These are phyloP conservation scores for Fomitiporia mediterranea DNA, from an alignment of 1,284 basidiomycete species.

Conservation along the genomic window DNA sequence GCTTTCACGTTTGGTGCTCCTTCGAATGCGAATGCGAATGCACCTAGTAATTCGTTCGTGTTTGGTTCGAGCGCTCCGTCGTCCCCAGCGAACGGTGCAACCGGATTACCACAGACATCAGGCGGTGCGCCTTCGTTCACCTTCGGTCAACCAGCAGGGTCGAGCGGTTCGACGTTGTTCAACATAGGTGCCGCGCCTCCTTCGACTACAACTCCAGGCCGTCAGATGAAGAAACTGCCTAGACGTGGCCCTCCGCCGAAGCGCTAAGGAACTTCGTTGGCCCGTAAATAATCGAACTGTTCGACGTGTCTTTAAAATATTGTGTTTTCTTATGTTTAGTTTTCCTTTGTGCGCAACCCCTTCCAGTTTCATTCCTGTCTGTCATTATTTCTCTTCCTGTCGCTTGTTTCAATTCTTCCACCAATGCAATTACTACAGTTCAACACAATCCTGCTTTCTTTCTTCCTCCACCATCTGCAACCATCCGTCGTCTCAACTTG, in stretches of 20 bases:
- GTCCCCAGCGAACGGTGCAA: conserved; percentile 45
- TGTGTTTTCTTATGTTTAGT: background rate
- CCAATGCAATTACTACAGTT: too few species aligned
- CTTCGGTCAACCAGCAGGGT: conserved; percentile 26
- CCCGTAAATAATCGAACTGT: background rate
- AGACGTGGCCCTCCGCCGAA: conserved; percentile 26
- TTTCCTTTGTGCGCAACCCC: background rate
- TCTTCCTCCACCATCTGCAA: background rate
- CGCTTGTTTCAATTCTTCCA: background rate
- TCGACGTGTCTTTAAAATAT: background rate
- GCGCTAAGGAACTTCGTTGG: conserved; percentile 8
- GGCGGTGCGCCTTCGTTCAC: conserved; percentile 31
- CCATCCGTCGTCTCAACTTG: too few species aligned
- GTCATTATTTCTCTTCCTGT: background rate
- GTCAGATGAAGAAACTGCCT: conserved; percentile 53
- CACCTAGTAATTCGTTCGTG: conserved; percentile 8
- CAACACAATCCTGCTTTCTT: too few species aligned
- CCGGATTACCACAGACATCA: conserved; percentile 32
- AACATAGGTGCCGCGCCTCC: conserved; percentile 32
- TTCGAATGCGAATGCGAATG: background rate
- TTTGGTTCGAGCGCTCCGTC: conserved; percentile 43
- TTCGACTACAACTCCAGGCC: conserved; percentile 33
- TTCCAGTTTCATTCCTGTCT: too few species aligned
- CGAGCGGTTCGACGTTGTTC: conserved; percentile 30
- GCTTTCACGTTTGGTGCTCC: conserved; percentile 30